phyloP scores from a whole-genome alignment of 148 eudicot species.

The Camellia granthamiana region DNA sequence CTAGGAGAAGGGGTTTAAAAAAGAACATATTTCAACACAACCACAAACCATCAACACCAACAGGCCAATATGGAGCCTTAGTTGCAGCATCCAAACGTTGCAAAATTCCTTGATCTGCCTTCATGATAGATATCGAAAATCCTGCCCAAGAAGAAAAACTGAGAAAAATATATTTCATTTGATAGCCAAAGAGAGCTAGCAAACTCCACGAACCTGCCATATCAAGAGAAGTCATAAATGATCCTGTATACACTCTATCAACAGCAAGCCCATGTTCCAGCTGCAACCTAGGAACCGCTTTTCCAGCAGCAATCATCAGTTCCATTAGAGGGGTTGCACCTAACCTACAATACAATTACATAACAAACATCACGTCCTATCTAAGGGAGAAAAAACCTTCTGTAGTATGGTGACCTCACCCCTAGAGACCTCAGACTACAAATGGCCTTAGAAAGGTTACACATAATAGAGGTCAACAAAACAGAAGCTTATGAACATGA shows the following conservation, averaged over 20 bases:
- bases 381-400: neutral
- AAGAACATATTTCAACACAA: conserved; percentile 8
- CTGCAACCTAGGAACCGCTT: conserved; percentile 87
- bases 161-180: conserved; percentile 14
- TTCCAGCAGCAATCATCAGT: conserved; percentile 91
- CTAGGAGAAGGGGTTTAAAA: neutral
- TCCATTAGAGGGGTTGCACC: conserved; percentile 95
- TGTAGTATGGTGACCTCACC: too few relatives aligned
- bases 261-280: conserved; percentile 97
- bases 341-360: conserved; percentile 49
- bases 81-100: conserved; percentile 80
- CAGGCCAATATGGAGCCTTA: conserved; percentile 94
- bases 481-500: neutral
- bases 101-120: conserved; percentile 71
- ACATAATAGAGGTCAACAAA: neutral
- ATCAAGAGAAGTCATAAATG: conserved; percentile 94
- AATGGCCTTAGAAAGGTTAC: neutral
- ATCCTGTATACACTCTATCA: conserved; percentile 95
- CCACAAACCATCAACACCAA: conserved; percentile 75
- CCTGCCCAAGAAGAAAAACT: conserved; percentile 44
- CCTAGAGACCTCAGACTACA: neutral
- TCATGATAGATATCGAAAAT: conserved; percentile 84
- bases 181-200: conserved; percentile 5
- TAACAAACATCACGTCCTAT: conserved; percentile 8
- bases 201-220: conserved; percentile 71